phyloP scores from a whole-genome alignment of 148 eudicot genomes.

The Rhododendron ovatum region DNA sequence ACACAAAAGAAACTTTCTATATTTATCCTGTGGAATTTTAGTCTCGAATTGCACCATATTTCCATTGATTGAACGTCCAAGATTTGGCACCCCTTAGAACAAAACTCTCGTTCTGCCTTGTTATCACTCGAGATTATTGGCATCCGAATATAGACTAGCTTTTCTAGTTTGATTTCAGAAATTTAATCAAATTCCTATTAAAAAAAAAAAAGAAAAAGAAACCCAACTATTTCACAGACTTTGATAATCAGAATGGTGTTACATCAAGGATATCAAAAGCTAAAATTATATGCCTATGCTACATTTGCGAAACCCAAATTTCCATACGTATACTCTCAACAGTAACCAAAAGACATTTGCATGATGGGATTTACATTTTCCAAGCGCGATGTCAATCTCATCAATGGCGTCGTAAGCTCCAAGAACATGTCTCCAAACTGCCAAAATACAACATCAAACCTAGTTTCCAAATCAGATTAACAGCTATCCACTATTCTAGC shows the following conservation, averaged over 20 bases:
- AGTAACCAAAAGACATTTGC: neutral
- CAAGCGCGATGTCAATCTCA: slow-evolving; percentile 70
- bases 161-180: neutral
- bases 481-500: neutral
- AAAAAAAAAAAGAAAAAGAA: neutral
- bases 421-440: slow-evolving; percentile 97
- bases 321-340: neutral
- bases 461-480: neutral
- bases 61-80: neutral
- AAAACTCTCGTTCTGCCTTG: neutral
- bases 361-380: slow-evolving; percentile 55
- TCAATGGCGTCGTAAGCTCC: slow-evolving; percentile 70
- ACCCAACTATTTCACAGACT: neutral
- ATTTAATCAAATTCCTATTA: neutral
- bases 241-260: neutral
- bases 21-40: neutral
- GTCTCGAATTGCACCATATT: neutral
- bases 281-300: neutral
- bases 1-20: neutral
- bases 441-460: slow-evolving; percentile 13
- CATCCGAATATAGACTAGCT: neutral
- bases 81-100: neutral
- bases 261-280: neutral
- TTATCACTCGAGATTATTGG: neutral
- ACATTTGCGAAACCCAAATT: neutral